These are phyloP conservation scores for Fusarium staphyleae DNA, from an alignment of 2,329 filamentous ascomycete species.

Conservation along the genomic window DNA sequence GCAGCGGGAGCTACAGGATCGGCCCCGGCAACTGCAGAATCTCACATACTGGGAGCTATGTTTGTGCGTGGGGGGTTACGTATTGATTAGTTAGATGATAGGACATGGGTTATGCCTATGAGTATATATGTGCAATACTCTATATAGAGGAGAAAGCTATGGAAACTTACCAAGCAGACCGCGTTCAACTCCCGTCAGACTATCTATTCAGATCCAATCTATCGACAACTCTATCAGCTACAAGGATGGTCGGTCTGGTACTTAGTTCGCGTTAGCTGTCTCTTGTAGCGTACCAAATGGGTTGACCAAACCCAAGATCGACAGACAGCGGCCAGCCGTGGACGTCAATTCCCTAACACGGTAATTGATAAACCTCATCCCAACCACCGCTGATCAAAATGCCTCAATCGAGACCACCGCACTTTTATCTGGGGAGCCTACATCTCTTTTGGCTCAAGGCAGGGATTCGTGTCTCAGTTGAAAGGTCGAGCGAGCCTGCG, in stretches of 20 bases:
- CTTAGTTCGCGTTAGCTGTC: not conserved
- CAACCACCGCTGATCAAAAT: conserved; percentile 33
- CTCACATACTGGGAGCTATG: no score
- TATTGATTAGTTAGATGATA: no score
- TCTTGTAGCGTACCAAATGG: no score
- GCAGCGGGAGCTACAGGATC: conserved; percentile 32
- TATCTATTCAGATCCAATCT: not conserved
- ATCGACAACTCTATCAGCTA: not conserved
- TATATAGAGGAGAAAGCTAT: no score
- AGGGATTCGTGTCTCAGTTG: conserved; percentile 36
- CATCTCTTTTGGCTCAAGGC: not conserved
- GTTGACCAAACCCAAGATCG: conserved; percentile 22
- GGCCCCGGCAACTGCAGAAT: conserved; percentile 28
- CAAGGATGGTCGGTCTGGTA: conserved; percentile 1
- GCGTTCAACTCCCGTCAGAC: no score
- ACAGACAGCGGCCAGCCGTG: conserved; percentile 9
- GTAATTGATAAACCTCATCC: conserved; percentile 4
- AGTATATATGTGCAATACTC: no score
- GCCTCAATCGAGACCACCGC: conserved; percentile 15
- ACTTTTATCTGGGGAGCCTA: not conserved
- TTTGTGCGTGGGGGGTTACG: no score
- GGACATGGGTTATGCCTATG: no score
- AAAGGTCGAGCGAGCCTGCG: conserved; percentile 11
- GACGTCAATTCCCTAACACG: conserved; percentile 7
- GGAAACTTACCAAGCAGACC: no score